phyloP scores from a whole-genome alignment of 2,329 filamentous ascomycete species.

The Aspergillus uvarum region DNA sequence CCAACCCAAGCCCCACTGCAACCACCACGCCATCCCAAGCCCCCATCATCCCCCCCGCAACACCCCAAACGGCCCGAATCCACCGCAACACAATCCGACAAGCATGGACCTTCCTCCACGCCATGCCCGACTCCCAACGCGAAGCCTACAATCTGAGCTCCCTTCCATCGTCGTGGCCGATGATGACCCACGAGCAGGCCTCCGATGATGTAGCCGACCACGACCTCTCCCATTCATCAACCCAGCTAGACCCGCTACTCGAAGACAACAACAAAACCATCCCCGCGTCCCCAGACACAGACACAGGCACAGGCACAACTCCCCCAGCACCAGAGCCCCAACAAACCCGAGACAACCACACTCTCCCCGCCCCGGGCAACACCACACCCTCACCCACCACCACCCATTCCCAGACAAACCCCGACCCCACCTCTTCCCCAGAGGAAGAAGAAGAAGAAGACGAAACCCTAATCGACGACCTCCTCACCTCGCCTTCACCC shows the following conservation, averaged over 20 bases:
- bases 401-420: not conserved
- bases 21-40: constrained; percentile 7
- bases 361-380: no score
- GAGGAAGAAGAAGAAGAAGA: no score
- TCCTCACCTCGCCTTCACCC: not conserved
- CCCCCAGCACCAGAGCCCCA: no score
- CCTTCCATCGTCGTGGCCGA: constrained; percentile 30
- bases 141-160: constrained; percentile 24
- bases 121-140: constrained; percentile 16
- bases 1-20: not conserved
- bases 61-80: constrained; percentile 11
- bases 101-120: constrained; percentile 27
- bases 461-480: not conserved
- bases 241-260: no score
- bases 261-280: no score
- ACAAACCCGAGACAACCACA: no score
- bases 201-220: not conserved
- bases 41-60: constrained; percentile 4
- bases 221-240: no score
- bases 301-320: no score
- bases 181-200: constrained; percentile 14
- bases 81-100: constrained; percentile 27
- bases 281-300: no score
- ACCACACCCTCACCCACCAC: not conserved
- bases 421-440: no score